A percentile compares a stretch with the other conserved stretches of the same genome.
Evolutionary conservation across 352 stramenopile species (phyloP).

Genomic region (Globisporangium radiosum): DNA sequence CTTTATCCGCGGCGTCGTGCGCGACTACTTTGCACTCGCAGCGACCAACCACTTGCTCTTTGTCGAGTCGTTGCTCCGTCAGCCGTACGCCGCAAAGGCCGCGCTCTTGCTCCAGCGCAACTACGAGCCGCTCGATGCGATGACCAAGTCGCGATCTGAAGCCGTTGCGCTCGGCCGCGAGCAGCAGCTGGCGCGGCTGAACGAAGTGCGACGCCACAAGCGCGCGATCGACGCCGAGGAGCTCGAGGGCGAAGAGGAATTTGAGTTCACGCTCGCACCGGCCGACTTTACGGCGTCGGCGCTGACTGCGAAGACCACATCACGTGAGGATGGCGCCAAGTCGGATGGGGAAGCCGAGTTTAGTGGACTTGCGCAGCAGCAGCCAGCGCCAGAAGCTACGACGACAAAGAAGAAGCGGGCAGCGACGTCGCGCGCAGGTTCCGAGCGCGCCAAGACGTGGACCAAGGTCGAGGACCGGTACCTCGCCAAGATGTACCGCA

Average conservation of each 20-base stretch:
- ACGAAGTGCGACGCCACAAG: slow-evolving; percentile 59
- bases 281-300: slow-evolving; percentile 58
- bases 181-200: slow-evolving; percentile 48
- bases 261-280: slow-evolving; percentile 59
- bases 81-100: slow-evolving; percentile 59
- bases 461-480: slow-evolving; percentile 80
- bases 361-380: slow-evolving; percentile 1
- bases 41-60: slow-evolving; percentile 80
- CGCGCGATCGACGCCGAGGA: slow-evolving; percentile 69
- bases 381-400: not conserved
- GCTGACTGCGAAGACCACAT: slow-evolving; percentile 16
- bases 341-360: slow-evolving; percentile 21
- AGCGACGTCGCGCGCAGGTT: slow-evolving; percentile 13
- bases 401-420: slow-evolving; percentile 9
- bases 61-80: slow-evolving; percentile 64
- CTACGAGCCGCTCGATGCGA: slow-evolving; percentile 64
- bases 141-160: slow-evolving; percentile 54
- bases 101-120: slow-evolving; percentile 68
- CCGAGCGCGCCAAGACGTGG: slow-evolving; percentile 70
- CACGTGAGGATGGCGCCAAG: not conserved
- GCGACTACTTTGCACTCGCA: slow-evolving; percentile 72
- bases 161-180: slow-evolving; percentile 57
- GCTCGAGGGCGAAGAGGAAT: slow-evolving; percentile 74
- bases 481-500: slow-evolving; percentile 68
- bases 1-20: slow-evolving; percentile 72